Conservation (phyloP, 140 eudicot genomes). For the Anethum foeniculum region DNA sequence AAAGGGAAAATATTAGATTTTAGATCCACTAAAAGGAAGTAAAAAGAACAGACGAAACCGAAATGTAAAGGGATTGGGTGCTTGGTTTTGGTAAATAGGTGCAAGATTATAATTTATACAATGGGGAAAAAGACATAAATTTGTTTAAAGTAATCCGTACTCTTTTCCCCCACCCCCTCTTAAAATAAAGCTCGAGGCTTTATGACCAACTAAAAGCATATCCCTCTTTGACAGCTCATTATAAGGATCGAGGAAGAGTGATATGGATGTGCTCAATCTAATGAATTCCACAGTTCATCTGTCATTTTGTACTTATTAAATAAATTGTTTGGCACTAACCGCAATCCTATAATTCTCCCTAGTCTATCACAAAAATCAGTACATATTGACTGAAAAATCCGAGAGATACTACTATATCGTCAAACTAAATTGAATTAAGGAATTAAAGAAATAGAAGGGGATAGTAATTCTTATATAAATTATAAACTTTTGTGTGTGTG, state of each 20-base stretch:
- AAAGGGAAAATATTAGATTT: constrained; percentile 6
- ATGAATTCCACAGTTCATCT: background rate
- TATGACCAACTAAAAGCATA: background rate
- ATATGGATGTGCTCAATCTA: background rate
- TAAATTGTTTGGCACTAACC: background rate
- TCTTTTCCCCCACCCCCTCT: background rate
- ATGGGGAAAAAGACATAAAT: background rate
- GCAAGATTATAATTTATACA: background rate
- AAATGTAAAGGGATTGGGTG: background rate
- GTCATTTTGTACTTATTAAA: background rate
- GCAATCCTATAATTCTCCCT: background rate
- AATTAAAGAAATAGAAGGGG: too few relatives aligned
- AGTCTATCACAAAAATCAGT: background rate
- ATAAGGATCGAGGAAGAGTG: background rate
- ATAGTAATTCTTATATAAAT: too few relatives aligned
- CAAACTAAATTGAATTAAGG: too few relatives aligned
- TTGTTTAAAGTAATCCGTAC: background rate
- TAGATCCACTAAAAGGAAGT: background rate
- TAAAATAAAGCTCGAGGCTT: background rate
- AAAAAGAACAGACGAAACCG: background rate
- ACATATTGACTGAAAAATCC: background rate
- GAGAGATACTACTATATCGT: too few relatives aligned
- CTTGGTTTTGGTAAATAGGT: background rate
- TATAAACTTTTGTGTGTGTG: too few relatives aligned
- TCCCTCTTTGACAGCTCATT: background rate